Evolutionary conservation across 1,284 basidiomycete species (phyloP), one percentile per base, ranked within the genome.

Genomic region (Leccinum griseonigrum): DNA sequence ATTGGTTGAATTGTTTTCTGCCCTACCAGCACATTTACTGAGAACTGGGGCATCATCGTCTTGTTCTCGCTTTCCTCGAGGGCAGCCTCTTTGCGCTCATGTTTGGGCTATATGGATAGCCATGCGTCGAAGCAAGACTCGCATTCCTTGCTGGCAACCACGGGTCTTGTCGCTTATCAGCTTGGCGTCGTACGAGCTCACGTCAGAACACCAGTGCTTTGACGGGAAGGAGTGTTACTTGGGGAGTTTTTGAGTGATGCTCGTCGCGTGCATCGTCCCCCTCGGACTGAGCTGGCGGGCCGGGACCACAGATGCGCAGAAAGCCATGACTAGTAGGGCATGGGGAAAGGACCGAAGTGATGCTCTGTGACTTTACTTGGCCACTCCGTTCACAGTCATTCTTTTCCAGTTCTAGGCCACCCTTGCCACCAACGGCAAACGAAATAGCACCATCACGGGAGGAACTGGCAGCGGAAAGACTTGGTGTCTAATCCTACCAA

Each of bases 41-140:
- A 94, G 76, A 97, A 96, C 74, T 95, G 88, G 88, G 95, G 95
- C 16, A 91, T 85, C 71, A 22, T 22, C 22, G 81, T 91, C 29
- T 85, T 85, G 8, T 76, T 95, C 18, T 85, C 90, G 0, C 93
- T 95, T 1, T 94, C 61, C 56, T 95, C 2, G 91, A 90, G 6
- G 91, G 91, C 0, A 97, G 96, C 76, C 57, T 94, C 1, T 93
- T 95, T 75, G 94, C 93, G 48, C 70, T 96, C 43, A 78, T 91
- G 50, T 97, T 96, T 69, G 95, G 95, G 0, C 78, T 78, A 46
- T 88, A 92, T 94, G 48, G 93, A 95, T 67, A 80, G 85, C 4
- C 90, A 95, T 69, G 83, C 83, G 5, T 61, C 70, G 0, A 50
- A n/a, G 9, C 66, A 65, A 11, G 62, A 62, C 26, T 3, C 32